Percentiles rank a stretch among this genome's conserved stretches.
These are phyloP conservation scores for Opeltia flavorubescens DNA, from an alignment of 495 filamentous ascomycete genomes.

Conservation along the genomic window DNA sequence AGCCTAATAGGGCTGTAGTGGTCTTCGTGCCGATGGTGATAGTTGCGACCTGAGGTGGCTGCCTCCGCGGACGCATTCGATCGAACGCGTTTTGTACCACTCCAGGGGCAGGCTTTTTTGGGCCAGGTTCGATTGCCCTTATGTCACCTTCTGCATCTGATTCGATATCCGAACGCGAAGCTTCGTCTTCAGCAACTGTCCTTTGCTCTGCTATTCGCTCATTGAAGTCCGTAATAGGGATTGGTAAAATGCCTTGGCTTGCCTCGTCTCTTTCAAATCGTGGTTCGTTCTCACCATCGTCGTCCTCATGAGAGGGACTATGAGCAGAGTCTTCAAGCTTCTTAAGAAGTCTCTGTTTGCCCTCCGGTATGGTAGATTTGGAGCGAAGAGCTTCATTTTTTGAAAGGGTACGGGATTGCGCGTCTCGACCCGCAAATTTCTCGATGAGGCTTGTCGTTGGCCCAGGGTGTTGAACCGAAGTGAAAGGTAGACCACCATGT, in stretches of 20 bases:
- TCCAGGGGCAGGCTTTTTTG: constrained; percentile 25
- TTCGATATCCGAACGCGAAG: background rate
- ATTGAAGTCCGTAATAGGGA: constrained; percentile 25
- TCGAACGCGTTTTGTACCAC: constrained; percentile 50
- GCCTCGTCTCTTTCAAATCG: background rate
- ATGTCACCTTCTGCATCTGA: constrained; percentile 7
- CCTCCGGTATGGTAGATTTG: constrained; percentile 14
- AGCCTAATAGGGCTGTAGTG: constrained; percentile 47
- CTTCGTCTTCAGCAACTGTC: background rate
- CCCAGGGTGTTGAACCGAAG: background rate
- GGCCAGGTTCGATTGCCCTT: constrained; percentile 13
- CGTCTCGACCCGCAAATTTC: constrained; percentile 19
- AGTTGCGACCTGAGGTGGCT: constrained; percentile 59
- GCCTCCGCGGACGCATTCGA: constrained; percentile 50
- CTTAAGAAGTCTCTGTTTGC: constrained; percentile 19
- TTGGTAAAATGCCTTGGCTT: background rate
- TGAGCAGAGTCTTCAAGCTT: constrained; percentile 14
- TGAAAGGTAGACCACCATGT: constrained; percentile 8
- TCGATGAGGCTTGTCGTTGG: constrained; percentile 17
- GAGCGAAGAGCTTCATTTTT: background rate
- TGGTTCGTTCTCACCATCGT: constrained; percentile 4
- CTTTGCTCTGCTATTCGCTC: constrained; percentile 20
- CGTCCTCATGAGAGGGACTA: constrained; percentile 1
- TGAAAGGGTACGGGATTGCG: background rate
- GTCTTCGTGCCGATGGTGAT: constrained; percentile 79